Evolutionary conservation across 441 rosid genomes (phyloP).

Genomic region (Gossypium schwendimanii): DNA sequence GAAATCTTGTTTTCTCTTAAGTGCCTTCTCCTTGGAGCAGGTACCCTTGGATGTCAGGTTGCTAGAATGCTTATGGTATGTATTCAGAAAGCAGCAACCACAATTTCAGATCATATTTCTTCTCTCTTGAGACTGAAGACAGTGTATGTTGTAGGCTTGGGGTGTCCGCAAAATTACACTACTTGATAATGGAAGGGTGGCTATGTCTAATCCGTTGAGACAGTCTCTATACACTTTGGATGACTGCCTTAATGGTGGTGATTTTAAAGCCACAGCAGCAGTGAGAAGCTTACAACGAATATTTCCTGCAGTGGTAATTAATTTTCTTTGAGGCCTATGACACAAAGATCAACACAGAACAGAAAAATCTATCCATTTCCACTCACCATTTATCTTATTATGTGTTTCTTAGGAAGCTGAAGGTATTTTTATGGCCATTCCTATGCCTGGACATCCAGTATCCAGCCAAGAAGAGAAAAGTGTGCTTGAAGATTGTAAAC

Average conservation of each 20-base stretch:
- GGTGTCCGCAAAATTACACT: conserved; percentile 83
- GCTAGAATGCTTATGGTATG: conserved; percentile 91
- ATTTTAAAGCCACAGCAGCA: conserved; percentile 78
- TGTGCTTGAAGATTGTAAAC: conserved; percentile 66
- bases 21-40: conserved; percentile 98
- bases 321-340: conserved; percentile 15
- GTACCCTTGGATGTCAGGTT: conserved; percentile 96
- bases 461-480: conserved; percentile 63
- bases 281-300: conserved; percentile 74
- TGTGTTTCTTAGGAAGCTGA: conserved; percentile 53
- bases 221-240: conserved; percentile 84
- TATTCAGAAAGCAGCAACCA: not conserved
- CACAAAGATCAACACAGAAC: not conserved
- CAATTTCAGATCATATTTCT: not conserved
- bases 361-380: not conserved
- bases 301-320: conserved; percentile 75
- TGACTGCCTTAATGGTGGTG: conserved; percentile 79
- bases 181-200: conserved; percentile 83
- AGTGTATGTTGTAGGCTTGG: conserved; percentile 61
- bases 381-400: not conserved
- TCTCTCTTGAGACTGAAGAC: conserved; percentile 15
- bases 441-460: conserved; percentile 97
- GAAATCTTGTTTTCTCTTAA: conserved; percentile 56
- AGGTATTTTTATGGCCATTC: conserved; percentile 79
- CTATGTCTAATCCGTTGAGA: conserved; percentile 95